phyloP scores from a whole-genome alignment of 495 filamentous ascomycete species.

The Tuber brumale region DNA sequence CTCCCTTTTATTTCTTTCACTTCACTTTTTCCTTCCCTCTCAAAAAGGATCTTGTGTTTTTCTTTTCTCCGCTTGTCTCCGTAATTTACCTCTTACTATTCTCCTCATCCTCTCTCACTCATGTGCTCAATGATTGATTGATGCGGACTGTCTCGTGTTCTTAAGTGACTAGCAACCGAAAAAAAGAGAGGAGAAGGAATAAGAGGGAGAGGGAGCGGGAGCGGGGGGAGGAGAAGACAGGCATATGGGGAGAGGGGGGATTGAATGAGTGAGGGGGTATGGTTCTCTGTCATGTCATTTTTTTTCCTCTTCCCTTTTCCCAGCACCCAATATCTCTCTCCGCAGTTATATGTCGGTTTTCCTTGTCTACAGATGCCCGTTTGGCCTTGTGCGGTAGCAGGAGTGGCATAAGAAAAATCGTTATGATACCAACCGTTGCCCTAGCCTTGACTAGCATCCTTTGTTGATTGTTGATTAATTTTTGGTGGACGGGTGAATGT shows the following conservation, averaged over 20 bases:
- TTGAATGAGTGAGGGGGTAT: constrained; percentile 4
- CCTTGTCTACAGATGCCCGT: not conserved
- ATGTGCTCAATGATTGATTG: not conserved
- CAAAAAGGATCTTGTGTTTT: not conserved
- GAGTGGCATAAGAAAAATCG: not conserved
- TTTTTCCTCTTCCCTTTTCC: not conserved
- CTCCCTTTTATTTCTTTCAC: not conserved
- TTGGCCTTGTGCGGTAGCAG: not conserved
- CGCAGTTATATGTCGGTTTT: not conserved
- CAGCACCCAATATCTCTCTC: not conserved
- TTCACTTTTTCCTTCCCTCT: not conserved
- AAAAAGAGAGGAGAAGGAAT: not conserved
- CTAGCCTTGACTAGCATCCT: not conserved
- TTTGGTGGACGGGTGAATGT: constrained; percentile 1
- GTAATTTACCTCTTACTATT: not conserved
- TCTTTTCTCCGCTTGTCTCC: not conserved
- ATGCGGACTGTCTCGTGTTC: not conserved
- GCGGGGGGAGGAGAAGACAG: constrained; percentile 3
- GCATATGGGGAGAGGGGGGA: constrained; percentile 13
- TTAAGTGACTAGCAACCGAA: not conserved
- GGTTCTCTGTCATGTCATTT: not conserved
- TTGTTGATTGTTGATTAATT: not conserved
- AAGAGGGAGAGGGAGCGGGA: not conserved
- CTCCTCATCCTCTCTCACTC: not conserved
- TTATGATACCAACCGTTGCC: constrained; percentile 3